Evolutionary conservation across 257 asterid genomes (phyloP).

Genomic region (Gentiana straminea): DNA sequence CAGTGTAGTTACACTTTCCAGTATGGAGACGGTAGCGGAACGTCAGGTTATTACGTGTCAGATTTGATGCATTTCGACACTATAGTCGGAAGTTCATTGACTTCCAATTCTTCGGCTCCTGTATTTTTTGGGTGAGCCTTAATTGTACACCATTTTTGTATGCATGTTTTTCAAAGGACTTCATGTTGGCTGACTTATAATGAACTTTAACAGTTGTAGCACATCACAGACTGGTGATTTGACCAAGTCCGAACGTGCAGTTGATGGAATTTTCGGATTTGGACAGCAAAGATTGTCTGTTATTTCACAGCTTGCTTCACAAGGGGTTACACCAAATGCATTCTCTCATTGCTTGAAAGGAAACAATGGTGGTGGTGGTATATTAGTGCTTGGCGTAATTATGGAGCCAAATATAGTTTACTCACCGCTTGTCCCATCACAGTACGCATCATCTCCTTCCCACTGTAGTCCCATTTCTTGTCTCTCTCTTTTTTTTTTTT

Average conservation of each 20-base stretch:
- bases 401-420: constrained; percentile 83
- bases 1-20: constrained; percentile 83
- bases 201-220: constrained; percentile 66
- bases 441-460: constrained; percentile 37
- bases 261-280: constrained; percentile 95
- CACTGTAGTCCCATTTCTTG: too few relatives aligned
- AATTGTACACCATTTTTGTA: background rate
- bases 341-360: constrained; percentile 95
- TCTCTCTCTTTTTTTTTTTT: too few relatives aligned
- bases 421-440: constrained; percentile 90
- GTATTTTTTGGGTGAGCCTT: constrained; percentile 80
- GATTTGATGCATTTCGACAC: constrained; percentile 62
- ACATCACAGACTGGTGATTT: constrained; percentile 89
- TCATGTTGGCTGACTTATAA: constrained; percentile 8
- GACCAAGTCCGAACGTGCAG: constrained; percentile 90
- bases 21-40: constrained; percentile 97
- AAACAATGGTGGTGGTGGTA: constrained; percentile 70
- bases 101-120: constrained; percentile 59
- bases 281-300: constrained; percentile 95
- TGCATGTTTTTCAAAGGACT: background rate
- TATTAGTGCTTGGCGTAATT: constrained; percentile 81
- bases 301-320: constrained; percentile 81
- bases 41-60: constrained; percentile 73
- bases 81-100: constrained; percentile 45
- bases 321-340: constrained; percentile 60